phyloP scores from a whole-genome alignment of 805 yeast genomes.

The Jamesozyma spencerorum region DNA sequence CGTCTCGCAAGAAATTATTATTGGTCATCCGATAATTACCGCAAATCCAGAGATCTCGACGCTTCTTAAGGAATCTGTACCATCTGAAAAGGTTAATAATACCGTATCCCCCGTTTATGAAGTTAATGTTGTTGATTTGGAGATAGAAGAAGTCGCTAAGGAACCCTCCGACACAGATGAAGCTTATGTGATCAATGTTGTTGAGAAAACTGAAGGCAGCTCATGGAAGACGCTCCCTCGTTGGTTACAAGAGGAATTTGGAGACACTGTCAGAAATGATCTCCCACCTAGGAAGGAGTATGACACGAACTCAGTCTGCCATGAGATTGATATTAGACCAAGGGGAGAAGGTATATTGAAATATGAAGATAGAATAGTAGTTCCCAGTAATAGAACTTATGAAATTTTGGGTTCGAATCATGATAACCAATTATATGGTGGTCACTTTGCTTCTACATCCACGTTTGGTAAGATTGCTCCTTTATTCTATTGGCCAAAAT shows the following conservation, averaged over 20 bases:
- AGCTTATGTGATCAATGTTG: not conserved
- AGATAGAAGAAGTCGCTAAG: not conserved
- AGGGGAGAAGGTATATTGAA: not conserved
- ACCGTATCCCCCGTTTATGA: constrained; percentile 2
- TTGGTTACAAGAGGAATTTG: not conserved
- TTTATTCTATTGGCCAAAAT: constrained; percentile 6
- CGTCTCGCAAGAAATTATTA: constrained; percentile 1
- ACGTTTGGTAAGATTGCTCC: constrained; percentile 6
- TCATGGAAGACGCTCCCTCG: not conserved
- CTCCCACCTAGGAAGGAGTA: not conserved
- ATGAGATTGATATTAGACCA: constrained; percentile 7
- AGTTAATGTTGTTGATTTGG: constrained; percentile 12
- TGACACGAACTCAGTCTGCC: not conserved
- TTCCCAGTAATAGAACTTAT: not conserved
- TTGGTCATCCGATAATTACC: constrained; percentile 4
- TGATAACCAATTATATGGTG: constrained; percentile 6
- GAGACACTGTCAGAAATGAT: not conserved
- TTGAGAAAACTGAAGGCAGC: not conserved
- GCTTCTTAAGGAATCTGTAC: not conserved
- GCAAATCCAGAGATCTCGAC: not conserved
- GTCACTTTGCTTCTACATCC: constrained; percentile 7
- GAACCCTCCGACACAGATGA: not conserved
- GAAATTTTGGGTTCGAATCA: constrained; percentile 1
- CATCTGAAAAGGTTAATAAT: not conserved
- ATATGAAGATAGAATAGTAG: not conserved